A percentile compares a stretch with the other conserved stretches of the same genome.
These are phyloP conservation scores for Termitomyces sp. DNA, from an alignment of 768 basidiomycete genomes.

Conservation along the genomic window DNA sequence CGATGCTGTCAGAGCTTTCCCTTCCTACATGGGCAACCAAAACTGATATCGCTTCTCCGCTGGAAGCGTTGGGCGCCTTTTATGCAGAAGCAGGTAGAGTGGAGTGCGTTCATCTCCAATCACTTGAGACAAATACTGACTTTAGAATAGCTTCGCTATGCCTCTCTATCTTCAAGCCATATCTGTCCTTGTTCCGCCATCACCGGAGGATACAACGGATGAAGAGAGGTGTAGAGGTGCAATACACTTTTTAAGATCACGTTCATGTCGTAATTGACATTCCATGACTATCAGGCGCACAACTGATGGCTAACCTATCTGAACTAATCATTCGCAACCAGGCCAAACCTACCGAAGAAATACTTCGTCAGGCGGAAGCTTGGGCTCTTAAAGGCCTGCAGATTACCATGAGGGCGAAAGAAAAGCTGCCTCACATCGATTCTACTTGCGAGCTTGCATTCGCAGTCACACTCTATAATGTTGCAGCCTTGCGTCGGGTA, in stretches of 20 bases:
- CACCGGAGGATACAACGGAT: constrained; percentile 27
- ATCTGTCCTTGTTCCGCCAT: constrained; percentile 50
- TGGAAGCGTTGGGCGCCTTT: constrained; percentile 61
- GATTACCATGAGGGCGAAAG: constrained; percentile 23
- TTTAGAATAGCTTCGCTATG: constrained; percentile 46
- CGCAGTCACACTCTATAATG: constrained; percentile 56
- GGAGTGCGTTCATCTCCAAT: constrained; percentile 36
- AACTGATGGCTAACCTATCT: constrained; percentile 41
- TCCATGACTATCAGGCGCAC: constrained; percentile 28
- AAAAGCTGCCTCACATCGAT: constrained; percentile 15
- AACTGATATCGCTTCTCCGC: constrained; percentile 60
- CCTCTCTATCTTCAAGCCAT: constrained; percentile 64
- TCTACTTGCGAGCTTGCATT: constrained; percentile 50
- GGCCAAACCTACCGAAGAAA: constrained; percentile 22
- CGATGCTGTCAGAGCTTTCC: constrained; percentile 45
- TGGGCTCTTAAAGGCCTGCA: constrained; percentile 55
- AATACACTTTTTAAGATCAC: not conserved
- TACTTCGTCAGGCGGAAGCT: constrained; percentile 45
- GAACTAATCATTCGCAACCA: constrained; percentile 35
- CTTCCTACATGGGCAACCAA: constrained; percentile 57
- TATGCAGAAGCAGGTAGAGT: constrained; percentile 51
- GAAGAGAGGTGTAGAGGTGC: constrained; percentile 61
- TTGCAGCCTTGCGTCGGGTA: constrained; percentile 52
- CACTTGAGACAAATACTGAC: constrained; percentile 3
- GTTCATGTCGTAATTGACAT: not conserved